phyloP scores from a whole-genome alignment of 306 rosid species.

The Gastrolobium bilobum region DNA sequence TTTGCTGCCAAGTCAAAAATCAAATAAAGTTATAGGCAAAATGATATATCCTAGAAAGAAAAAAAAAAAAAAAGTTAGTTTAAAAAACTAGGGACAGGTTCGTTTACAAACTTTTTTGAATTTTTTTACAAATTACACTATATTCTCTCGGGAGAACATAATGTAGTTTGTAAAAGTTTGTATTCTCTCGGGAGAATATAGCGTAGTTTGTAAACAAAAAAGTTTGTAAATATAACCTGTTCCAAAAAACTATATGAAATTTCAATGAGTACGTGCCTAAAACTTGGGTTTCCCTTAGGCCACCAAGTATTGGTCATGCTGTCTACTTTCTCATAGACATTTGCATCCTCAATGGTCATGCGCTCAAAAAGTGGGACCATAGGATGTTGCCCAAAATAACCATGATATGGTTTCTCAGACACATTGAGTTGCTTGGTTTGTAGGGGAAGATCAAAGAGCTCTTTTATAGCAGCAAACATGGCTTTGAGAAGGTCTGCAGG shows the following conservation, averaged over 20 bases:
- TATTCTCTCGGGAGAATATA: too few species aligned
- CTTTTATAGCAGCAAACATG: conserved; percentile 46
- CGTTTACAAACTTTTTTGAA: too few species aligned
- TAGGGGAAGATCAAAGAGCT: conserved; percentile 71
- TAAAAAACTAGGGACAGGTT: too few species aligned
- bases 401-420: conserved; percentile 66
- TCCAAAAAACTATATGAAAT: background rate
- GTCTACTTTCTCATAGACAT: conserved; percentile 50
- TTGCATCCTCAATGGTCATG: conserved; percentile 18
- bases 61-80: too few species aligned
- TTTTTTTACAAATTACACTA: too few species aligned
- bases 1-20: conserved; percentile 48
- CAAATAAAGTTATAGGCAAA: too few species aligned
- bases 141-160: too few species aligned
- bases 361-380: conserved; percentile 62
- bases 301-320: conserved; percentile 51
- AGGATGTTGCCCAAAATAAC: conserved; percentile 69
- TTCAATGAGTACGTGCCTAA: conserved; percentile 50
- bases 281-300: conserved; percentile 71
- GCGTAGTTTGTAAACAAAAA: too few species aligned
- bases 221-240: too few species aligned
- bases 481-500: conserved; percentile 47
- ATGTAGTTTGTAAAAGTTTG: too few species aligned
- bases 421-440: conserved; percentile 63
- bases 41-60: too few species aligned